Percentiles rank a stretch among this genome's conserved stretches.
These are phyloP conservation scores for Pyrenophora seminiperda DNA, from an alignment of 2,329 filamentous ascomycete species.

Conservation along the genomic window DNA sequence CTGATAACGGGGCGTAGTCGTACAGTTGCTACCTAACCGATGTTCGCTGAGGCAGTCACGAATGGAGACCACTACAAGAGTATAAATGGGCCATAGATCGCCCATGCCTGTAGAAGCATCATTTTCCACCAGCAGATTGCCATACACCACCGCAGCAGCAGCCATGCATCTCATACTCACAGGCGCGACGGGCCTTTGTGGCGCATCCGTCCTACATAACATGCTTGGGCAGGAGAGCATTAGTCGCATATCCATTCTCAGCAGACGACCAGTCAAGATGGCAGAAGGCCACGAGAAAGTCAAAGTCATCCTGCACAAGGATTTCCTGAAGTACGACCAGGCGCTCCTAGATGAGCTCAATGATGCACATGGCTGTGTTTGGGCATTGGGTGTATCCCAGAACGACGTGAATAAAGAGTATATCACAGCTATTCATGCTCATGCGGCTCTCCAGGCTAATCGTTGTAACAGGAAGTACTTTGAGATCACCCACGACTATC, in stretches of 20 bases:
- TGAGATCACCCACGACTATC: slow-evolving; percentile 69
- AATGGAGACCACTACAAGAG: too few species aligned
- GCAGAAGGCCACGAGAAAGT: slow-evolving; percentile 65
- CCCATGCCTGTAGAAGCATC: too few species aligned
- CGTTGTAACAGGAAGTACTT: slow-evolving; percentile 60
- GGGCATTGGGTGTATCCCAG: slow-evolving; percentile 72
- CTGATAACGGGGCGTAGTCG: too few species aligned
- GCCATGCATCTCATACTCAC: slow-evolving; percentile 52
- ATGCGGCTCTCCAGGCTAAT: not conserved
- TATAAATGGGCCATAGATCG: too few species aligned
- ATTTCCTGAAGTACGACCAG: slow-evolving; percentile 66
- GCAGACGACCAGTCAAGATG: slow-evolving; percentile 67
- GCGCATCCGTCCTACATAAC: slow-evolving; percentile 47
- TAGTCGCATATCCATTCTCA: slow-evolving; percentile 70
- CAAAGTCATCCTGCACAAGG: slow-evolving; percentile 69
- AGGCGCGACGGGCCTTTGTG: slow-evolving; percentile 52
- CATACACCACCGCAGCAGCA: not conserved
- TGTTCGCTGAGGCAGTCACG: too few species aligned
- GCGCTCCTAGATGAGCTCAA: slow-evolving; percentile 64
- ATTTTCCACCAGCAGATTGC: not conserved
- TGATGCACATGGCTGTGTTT: slow-evolving; percentile 71
- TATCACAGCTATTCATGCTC: slow-evolving; percentile 23
- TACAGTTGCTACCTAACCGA: too few species aligned
- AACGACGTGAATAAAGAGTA: slow-evolving; percentile 64
- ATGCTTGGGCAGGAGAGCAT: slow-evolving; percentile 54